A percentile compares a stretch with the other conserved stretches of the same genome.
phyloP scores from a whole-genome alignment of 805 yeast species.

The Myxozyma nipponensis region DNA sequence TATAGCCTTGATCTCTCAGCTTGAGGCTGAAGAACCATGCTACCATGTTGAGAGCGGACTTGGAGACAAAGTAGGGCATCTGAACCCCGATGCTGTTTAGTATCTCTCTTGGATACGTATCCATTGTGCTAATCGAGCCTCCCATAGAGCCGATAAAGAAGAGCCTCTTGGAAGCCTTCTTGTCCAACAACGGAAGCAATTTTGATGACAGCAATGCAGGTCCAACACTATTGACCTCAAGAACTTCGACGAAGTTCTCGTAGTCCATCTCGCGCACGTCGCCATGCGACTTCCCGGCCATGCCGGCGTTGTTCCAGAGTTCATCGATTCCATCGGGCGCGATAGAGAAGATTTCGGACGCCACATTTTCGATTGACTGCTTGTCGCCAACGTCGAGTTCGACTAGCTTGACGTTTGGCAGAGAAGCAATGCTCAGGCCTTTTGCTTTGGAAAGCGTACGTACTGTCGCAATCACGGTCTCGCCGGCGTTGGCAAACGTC shows the following conservation, averaged over 20 bases:
- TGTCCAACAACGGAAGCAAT: background rate
- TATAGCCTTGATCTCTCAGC: background rate
- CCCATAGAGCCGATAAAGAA: background rate
- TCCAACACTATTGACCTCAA: background rate
- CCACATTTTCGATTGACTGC: background rate
- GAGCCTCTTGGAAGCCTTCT: background rate
- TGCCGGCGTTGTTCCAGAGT: background rate
- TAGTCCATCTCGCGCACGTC: background rate
- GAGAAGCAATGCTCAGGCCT: background rate
- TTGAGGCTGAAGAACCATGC: background rate
- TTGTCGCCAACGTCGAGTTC: background rate
- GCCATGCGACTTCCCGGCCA: background rate
- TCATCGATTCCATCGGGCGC: slow-evolving; percentile 2
- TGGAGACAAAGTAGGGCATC: background rate
- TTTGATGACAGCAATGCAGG: background rate
- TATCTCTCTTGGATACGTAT: background rate
- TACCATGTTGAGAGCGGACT: slow-evolving; percentile 1
- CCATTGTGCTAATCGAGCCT: background rate
- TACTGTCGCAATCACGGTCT: slow-evolving; percentile 2
- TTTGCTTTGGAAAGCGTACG: background rate
- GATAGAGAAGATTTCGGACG: background rate
- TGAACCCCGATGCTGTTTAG: background rate
- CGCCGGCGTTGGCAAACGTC: background rate
- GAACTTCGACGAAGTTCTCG: background rate
- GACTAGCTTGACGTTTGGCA: background rate